Evolutionary conservation across 2,329 filamentous ascomycete genomes (phyloP).

Genomic region (Hortaea sp.): DNA sequence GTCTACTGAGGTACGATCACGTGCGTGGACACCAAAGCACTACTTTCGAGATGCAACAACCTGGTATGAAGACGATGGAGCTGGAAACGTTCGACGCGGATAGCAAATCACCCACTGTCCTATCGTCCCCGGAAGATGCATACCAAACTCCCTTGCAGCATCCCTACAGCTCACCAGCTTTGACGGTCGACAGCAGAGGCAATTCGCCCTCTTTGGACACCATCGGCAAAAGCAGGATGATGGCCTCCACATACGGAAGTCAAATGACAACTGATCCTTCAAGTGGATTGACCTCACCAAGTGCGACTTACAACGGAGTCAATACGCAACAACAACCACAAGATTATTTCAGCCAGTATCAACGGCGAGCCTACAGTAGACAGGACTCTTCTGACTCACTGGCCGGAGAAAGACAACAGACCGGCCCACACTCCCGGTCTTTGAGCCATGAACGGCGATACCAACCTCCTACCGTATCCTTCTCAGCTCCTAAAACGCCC

Average conservation of each 20-base stretch:
- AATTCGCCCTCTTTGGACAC: slow-evolving; percentile 2
- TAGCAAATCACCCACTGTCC: slow-evolving; percentile 11
- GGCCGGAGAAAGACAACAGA: neutral
- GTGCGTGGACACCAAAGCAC: slow-evolving; percentile 18
- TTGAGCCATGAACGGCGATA: slow-evolving; percentile 26
- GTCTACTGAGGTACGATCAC: slow-evolving; percentile 13
- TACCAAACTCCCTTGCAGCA: slow-evolving; percentile 11
- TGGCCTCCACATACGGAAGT: slow-evolving; percentile 4
- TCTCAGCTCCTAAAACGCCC: slow-evolving; percentile 32
- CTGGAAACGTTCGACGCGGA: slow-evolving; percentile 9
- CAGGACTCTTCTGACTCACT: slow-evolving; percentile 4
- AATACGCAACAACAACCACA: slow-evolving; percentile 3
- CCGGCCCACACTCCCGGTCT: neutral
- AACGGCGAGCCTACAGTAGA: slow-evolving; percentile 1
- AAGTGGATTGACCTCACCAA: slow-evolving; percentile 3
- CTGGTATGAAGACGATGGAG: slow-evolving; percentile 3
- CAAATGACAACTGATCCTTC: slow-evolving; percentile 3
- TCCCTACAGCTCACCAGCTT: slow-evolving; percentile 2
- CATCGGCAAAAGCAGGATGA: slow-evolving; percentile 1
- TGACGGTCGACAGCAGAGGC: slow-evolving; percentile 3
- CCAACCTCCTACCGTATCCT: slow-evolving; percentile 29
- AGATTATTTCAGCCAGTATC: slow-evolving; percentile 7
- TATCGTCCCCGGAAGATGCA: slow-evolving; percentile 15
- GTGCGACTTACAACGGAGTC: slow-evolving; percentile 5
- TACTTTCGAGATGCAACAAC: slow-evolving; percentile 25